A percentile compares a stretch with the other conserved stretches of the same genome.
phyloP scores from a whole-genome alignment of 208 protist genomes.

The Leishmania mexicana region DNA sequence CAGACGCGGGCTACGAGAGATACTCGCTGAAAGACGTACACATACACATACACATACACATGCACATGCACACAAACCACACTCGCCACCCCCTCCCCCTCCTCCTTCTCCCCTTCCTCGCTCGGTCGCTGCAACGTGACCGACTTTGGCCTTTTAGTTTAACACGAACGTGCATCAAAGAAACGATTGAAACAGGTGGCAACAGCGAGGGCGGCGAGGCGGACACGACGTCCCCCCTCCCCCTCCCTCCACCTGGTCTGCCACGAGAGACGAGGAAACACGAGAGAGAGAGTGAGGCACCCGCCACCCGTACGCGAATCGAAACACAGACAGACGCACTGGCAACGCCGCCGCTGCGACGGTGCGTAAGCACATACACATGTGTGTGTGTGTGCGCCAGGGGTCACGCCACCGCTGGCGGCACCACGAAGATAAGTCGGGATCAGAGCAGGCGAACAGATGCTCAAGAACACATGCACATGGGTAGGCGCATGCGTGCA shows the following conservation, averaged over 20 bases:
- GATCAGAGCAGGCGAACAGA: background rate
- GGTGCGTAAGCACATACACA: background rate
- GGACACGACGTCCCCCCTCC: background rate
- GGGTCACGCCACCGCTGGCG: background rate
- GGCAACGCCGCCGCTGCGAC: background rate
- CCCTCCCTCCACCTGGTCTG: background rate
- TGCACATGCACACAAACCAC: background rate
- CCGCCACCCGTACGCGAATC: background rate
- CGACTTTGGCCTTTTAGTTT: background rate
- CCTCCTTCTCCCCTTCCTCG: background rate
- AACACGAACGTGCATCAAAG: background rate
- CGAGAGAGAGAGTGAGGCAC: background rate
- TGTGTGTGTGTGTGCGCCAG: background rate
- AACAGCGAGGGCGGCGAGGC: background rate
- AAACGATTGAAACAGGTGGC: background rate
- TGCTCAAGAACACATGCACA: background rate
- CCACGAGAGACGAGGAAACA: background rate
- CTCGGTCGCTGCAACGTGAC: background rate
- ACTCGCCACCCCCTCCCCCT: background rate
- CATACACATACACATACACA: background rate
- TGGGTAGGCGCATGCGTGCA: background rate
- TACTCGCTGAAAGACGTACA: background rate
- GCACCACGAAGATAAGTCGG: background rate
- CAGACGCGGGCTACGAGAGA: background rate
- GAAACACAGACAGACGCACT: too few species aligned